Evolutionary conservation across 1,139 yeast genomes (phyloP).

Genomic region (Scheffersomyces illinoinensis): DNA sequence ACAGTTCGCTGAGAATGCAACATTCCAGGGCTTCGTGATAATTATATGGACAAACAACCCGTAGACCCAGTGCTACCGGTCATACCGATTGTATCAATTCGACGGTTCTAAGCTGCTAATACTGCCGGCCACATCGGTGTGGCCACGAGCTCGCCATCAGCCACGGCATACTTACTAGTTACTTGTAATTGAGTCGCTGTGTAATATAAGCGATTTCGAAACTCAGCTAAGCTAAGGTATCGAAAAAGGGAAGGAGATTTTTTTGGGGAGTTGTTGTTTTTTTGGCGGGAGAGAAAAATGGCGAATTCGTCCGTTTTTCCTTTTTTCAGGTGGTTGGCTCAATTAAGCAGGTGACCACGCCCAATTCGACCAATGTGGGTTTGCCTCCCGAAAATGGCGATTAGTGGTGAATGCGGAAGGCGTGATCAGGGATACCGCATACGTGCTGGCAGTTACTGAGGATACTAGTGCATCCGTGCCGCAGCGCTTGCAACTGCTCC

Average conservation of each 20-base stretch:
- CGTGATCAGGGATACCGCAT: slow-evolving; percentile 4
- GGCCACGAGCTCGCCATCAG: not conserved
- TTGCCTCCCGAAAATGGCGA: slow-evolving; percentile 9
- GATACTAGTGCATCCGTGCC: not conserved
- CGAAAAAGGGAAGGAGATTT: not conserved
- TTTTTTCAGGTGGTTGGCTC: slow-evolving; percentile 12
- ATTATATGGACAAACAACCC: not conserved
- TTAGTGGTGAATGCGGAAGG: slow-evolving; percentile 13
- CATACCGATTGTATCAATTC: not conserved
- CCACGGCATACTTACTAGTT: not conserved
- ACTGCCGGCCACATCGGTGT: not conserved
- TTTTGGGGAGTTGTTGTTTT: not conserved
- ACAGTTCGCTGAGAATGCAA: not conserved
- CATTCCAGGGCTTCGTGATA: not conserved
- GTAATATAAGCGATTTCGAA: not conserved
- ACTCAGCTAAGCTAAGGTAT: not conserved
- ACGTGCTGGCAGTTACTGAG: not conserved
- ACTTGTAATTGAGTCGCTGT: not conserved
- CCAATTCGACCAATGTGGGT: slow-evolving; percentile 14
- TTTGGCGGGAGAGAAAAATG: not conserved
- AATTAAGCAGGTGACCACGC: slow-evolving; percentile 14
- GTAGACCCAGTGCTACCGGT: not conserved
- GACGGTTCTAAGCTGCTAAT: not conserved
- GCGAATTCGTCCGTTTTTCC: slow-evolving; percentile 5
- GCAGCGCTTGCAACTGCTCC: not conserved